Conservation (phyloP, 306 rosid species). For the Sindora glabra region DNA sequence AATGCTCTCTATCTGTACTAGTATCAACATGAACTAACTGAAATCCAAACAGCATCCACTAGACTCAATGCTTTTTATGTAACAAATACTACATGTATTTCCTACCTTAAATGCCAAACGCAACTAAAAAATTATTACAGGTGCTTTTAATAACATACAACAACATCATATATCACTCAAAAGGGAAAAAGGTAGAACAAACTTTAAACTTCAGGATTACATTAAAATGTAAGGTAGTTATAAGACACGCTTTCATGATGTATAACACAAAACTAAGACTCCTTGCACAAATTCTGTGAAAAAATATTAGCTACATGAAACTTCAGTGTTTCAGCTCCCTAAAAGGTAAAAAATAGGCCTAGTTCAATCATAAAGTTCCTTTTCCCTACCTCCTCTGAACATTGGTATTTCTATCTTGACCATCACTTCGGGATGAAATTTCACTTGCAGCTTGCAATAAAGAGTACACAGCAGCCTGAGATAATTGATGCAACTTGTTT, state of each 20-base stretch:
- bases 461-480: constrained; percentile 83
- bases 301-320: too few species aligned
- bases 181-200: neutral
- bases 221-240: neutral
- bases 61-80: too few species aligned
- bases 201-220: constrained; percentile 1
- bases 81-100: too few species aligned
- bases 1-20: too few species aligned
- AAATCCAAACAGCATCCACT: too few species aligned
- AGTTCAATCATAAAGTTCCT: constrained; percentile 9
- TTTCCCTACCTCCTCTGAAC: constrained; percentile 76
- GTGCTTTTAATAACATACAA: too few species aligned
- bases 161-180: too few species aligned
- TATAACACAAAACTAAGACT: neutral
- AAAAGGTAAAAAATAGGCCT: too few species aligned
- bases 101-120: too few species aligned
- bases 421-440: constrained; percentile 65
- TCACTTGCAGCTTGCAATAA: constrained; percentile 87
- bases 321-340: neutral
- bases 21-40: too few species aligned
- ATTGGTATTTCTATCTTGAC: constrained; percentile 64
- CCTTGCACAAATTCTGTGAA: neutral
- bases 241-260: neutral
- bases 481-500: constrained; percentile 22
- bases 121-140: too few species aligned